Percentiles rank a stretch among this genome's conserved stretches.
phyloP scores from a whole-genome alignment of 2,329 filamentous ascomycete genomes.

The Colletotrichum chrysophilum region DNA sequence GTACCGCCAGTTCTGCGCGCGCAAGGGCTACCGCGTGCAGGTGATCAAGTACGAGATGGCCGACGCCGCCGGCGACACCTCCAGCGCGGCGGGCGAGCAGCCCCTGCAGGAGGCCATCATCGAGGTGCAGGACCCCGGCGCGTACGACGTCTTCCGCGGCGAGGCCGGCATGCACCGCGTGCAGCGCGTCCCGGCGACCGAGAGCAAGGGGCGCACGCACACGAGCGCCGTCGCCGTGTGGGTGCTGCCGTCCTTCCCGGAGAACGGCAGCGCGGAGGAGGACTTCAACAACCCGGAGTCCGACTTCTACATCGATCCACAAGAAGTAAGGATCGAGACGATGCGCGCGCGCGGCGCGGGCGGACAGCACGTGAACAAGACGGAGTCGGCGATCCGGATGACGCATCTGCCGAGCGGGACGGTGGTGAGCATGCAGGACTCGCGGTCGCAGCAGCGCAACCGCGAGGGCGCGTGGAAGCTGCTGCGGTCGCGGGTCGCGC shows the following conservation, averaged over 20 bases:
- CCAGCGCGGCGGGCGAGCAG: constrained; percentile 62
- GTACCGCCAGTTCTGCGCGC: constrained; percentile 82
- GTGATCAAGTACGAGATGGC: constrained; percentile 82
- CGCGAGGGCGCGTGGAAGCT: constrained; percentile 86
- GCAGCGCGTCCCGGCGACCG: constrained; percentile 90
- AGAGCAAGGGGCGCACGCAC: constrained; percentile 89
- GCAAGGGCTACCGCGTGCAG: constrained; percentile 67
- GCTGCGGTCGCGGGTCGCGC: constrained; percentile 81
- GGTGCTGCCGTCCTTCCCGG: constrained; percentile 84
- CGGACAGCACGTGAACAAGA: constrained; percentile 98
- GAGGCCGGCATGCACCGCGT: constrained; percentile 96
- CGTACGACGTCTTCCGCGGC: constrained; percentile 81
- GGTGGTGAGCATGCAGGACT: constrained; percentile 91
- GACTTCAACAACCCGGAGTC: constrained; percentile 84
- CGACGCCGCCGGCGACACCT: constrained; percentile 64
- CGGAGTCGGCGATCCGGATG: constrained; percentile 91
- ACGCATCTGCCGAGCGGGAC: constrained; percentile 90
- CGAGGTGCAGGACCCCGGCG: constrained; percentile 76
- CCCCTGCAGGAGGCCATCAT: constrained; percentile 87
- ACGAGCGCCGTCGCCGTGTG: constrained; percentile 92
- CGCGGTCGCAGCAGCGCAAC: constrained; percentile 88
- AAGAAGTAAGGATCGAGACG: constrained; percentile 83
- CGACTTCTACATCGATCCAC: constrained; percentile 87
- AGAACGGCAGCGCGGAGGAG: constrained; percentile 51
- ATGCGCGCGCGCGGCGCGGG: constrained; percentile 93